These are phyloP conservation scores for Triangularia verruculosa DNA, from an alignment of 2,329 filamentous ascomycete genomes.

Conservation along the genomic window DNA sequence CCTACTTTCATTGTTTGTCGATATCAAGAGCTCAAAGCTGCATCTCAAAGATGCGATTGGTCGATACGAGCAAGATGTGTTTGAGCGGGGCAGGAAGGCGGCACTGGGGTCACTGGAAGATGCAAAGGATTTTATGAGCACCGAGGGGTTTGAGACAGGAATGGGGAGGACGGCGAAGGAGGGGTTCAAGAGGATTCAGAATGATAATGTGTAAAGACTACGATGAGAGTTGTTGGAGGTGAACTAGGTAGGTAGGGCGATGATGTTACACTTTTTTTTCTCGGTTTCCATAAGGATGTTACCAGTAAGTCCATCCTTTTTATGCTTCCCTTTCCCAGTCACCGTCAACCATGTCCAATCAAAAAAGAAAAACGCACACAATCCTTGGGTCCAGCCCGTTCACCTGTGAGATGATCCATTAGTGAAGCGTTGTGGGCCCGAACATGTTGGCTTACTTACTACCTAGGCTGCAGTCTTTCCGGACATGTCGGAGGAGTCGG, in stretches of 20 bases:
- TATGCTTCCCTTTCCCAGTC: not conserved
- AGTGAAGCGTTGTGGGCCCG: no score
- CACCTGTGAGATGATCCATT: not conserved
- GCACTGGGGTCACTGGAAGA: slow-evolving; percentile 11
- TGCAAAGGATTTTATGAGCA: slow-evolving; percentile 7
- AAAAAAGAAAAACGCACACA: not conserved
- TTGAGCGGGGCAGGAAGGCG: slow-evolving; percentile 9
- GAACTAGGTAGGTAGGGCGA: no score
- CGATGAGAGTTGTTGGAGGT: no score
- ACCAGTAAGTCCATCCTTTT: not conserved
- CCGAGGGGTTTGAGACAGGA: not conserved
- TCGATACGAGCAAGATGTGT: slow-evolving; percentile 9
- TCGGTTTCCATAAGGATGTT: not conserved
- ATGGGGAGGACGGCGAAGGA: not conserved
- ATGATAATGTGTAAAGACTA: not conserved
- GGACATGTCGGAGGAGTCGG: not conserved
- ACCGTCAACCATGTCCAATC: not conserved
- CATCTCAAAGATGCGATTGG: not conserved
- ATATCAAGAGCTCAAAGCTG: slow-evolving; percentile 1
- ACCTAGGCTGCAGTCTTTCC: not conserved
- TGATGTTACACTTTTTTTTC: no score
- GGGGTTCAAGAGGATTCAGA: slow-evolving; percentile 1
- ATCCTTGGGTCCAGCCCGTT: not conserved
- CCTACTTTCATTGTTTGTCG: not conserved
- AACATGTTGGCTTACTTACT: no score